Base-by-base conservation (phyloP, 2,329 filamentous ascomycete genomes). In the Hypoxylon sp. region DNA sequence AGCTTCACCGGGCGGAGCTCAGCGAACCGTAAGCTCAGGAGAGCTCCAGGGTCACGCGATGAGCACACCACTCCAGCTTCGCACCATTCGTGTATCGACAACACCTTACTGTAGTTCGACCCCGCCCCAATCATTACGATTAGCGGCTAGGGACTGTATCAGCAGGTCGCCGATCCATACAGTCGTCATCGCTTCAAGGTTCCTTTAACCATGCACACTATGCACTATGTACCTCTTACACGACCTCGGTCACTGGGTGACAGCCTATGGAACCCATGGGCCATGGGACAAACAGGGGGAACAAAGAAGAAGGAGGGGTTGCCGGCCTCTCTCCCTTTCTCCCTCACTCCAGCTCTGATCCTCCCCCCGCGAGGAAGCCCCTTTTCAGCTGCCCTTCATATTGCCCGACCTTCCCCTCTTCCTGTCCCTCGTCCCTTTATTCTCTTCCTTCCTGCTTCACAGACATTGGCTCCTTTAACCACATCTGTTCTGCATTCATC, bases 1-100 rank as follows among this genome's bases (percentile, higher is more conserved):
- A 70, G 63, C 52, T 41, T 67, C 58, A 61, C 67, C 69, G 65
- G 37, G 65, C 70, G 69, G 72, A 70, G 54, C 46, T 64, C 64
- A 67, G 59, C 63, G 62, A 65, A 69, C 65, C 37, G 19, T 17
- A 15, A 41, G 37, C 37, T 41, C 37, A 41, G 37, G n/a, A 64
- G 53, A 69, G 62, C 64, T 66, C 57, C 26, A 62, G 37, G 49
- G 70, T 74, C 72, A 74, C 71, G 71, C 72, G 72, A 74, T 73
- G 67, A 69, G 68, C 59, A 57, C 63, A 69, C 44, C 44, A 47
- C 10, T 46, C 41, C 41, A 46, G 19, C 41, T 24, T 22, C 19
- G 20, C 3, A 46, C 67, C 67, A 71, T 68, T 68, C 51, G 65
- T 52, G 56, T 59, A 57, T 63, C 59, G 51, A 56, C 59, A 63